Conservation (phyloP, 2,329 filamentous ascomycete genomes). For the Lachnellula suecica region DNA sequence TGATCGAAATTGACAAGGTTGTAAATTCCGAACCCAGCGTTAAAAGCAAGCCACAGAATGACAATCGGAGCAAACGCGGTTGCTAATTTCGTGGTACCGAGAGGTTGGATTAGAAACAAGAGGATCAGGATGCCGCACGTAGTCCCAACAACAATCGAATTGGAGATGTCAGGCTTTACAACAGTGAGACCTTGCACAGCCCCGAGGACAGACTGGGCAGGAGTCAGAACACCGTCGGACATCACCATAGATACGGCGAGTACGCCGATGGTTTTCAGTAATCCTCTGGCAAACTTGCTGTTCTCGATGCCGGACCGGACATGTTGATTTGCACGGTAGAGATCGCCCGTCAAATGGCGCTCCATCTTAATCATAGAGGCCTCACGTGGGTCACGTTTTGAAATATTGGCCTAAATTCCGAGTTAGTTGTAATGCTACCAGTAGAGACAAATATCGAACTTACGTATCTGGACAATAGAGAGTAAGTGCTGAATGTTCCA, state of each 20-base stretch:
- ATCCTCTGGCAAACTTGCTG: constrained; percentile 48
- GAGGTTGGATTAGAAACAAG: constrained; percentile 62
- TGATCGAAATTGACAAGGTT: constrained; percentile 52
- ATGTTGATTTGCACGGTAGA: constrained; percentile 47
- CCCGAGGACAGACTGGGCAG: constrained; percentile 67
- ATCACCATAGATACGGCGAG: constrained; percentile 68
- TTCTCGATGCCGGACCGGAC: constrained; percentile 59
- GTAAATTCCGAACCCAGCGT: constrained; percentile 63
- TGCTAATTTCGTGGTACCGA: constrained; percentile 62
- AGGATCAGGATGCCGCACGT: constrained; percentile 63
- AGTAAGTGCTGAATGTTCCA: constrained; percentile 68
- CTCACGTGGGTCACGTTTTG: constrained; percentile 56
- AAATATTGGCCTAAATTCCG: constrained; percentile 52
- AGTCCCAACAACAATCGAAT: constrained; percentile 56
- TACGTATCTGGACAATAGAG: constrained; percentile 57
- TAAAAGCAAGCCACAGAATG: constrained; percentile 65
- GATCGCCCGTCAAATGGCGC: constrained; percentile 54
- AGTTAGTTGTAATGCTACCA: too few species aligned
- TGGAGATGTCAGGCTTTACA: constrained; percentile 55
- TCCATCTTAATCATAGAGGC: constrained; percentile 56
- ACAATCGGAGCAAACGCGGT: constrained; percentile 63
- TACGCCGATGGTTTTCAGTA: constrained; percentile 63
- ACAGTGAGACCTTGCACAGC: constrained; percentile 64
- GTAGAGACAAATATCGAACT: too few species aligned
- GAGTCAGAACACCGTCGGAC: constrained; percentile 62